Percentiles rank a stretch among this genome's conserved stretches.
phyloP scores from a whole-genome alignment of 768 basidiomycete species.

The Boletales sp. region DNA sequence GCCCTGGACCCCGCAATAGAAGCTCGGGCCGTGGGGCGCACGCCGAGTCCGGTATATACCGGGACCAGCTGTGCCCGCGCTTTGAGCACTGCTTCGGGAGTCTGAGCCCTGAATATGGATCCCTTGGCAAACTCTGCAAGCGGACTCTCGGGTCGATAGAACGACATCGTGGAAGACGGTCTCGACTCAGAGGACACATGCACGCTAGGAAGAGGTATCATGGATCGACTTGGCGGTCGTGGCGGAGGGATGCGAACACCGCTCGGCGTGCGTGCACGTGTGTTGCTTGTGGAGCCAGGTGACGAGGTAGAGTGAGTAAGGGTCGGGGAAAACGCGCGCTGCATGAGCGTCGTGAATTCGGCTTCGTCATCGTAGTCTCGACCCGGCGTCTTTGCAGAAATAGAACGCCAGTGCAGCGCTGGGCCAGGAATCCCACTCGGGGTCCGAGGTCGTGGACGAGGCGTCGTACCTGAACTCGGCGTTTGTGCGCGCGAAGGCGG shows the following conservation, averaged over 20 bases:
- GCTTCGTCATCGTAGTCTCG: constrained; percentile 46
- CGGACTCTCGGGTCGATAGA: constrained; percentile 55
- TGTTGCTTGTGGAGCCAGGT: constrained; percentile 25
- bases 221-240: constrained; percentile 78
- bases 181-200: constrained; percentile 68
- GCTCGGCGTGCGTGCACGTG: constrained; percentile 38
- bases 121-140: constrained; percentile 33
- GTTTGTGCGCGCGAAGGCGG: constrained; percentile 61
- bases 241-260: constrained; percentile 48
- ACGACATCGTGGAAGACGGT: constrained; percentile 69
- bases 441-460: constrained; percentile 72
- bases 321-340: constrained; percentile 62
- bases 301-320: constrained; percentile 47
- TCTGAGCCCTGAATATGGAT: constrained; percentile 53
- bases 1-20: constrained; percentile 39
- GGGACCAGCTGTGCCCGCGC: constrained; percentile 59
- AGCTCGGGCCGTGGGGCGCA: constrained; percentile 38
- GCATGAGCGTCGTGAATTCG: constrained; percentile 41
- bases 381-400: constrained; percentile 46
- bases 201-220: constrained; percentile 76
- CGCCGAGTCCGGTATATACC: constrained; percentile 42
- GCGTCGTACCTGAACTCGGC: constrained; percentile 43
- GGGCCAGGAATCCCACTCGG: constrained; percentile 78
- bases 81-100: constrained; percentile 61
- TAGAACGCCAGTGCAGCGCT: constrained; percentile 43